A percentile compares a stretch with the other conserved stretches of the same genome.
Evolutionary conservation across 2,329 filamentous ascomycete genomes (phyloP).

Genomic region (Pseudogymnoascus sp.): DNA sequence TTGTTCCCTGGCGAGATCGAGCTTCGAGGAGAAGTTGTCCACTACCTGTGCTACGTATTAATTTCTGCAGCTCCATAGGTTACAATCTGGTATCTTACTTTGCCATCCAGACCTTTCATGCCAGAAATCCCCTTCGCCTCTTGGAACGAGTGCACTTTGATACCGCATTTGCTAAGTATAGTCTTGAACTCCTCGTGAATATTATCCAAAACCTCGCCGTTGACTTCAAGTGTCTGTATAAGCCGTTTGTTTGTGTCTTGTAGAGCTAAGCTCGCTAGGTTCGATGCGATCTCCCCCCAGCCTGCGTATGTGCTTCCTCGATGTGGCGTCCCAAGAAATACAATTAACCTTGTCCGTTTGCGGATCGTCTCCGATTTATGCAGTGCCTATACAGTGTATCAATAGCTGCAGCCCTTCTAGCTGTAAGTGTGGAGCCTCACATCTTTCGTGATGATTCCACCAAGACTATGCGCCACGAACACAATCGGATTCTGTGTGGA

Average conservation of each 20-base stretch:
- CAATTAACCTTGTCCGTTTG: conserved; percentile 28
- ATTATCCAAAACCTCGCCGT: conserved; percentile 33
- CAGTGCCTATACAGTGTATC: conserved; percentile 25
- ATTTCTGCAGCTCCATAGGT: background rate
- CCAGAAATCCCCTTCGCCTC: conserved; percentile 31
- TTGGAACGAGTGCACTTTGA: conserved; percentile 37
- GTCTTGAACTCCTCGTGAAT: conserved; percentile 33
- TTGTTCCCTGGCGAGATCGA: conserved; percentile 29
- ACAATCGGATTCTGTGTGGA: too few relatives aligned
- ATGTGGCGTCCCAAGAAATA: conserved; percentile 38
- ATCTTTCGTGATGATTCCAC: too few relatives aligned
- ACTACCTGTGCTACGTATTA: conserved; percentile 7
- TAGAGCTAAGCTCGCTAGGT: conserved; percentile 29
- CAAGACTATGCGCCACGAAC: too few relatives aligned
- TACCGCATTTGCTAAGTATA: conserved; percentile 20
- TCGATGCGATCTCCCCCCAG: conserved; percentile 32
- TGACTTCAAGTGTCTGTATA: conserved; percentile 28
- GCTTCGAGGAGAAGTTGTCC: conserved; percentile 11
- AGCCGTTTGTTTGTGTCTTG: conserved; percentile 32
- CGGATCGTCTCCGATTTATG: conserved; percentile 25
- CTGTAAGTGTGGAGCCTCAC: too few relatives aligned
- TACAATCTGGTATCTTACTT: conserved; percentile 21
- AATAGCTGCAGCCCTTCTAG: background rate
- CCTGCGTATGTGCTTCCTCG: conserved; percentile 29
- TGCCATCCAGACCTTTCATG: conserved; percentile 29